Evolutionary conservation across 2,329 filamentous ascomycete species (phyloP), one percentile per base, ranked within the genome.

Genomic region (Juglanconis sp.): DNA sequence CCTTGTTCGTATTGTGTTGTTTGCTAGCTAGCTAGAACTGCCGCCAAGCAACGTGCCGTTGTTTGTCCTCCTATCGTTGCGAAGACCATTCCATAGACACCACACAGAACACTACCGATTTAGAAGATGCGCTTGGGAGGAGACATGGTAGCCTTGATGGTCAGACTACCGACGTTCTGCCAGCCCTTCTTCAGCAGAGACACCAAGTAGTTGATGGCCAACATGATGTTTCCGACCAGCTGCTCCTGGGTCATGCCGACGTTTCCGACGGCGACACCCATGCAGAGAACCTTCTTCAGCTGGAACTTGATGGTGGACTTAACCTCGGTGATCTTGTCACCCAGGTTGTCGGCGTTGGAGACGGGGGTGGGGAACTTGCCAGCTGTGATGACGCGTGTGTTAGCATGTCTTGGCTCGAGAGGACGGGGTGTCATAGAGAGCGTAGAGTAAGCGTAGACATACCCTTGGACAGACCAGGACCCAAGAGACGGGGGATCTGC

Each of bases 271-370:
- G 95, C 95, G 78, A 98, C 94, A 90, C 94, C 95, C 88, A 99
- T 93, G 87, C 95, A 99, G 72, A 99, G 87, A 79, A 99, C 95
- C 91, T 99, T 99, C 92, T 99, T 99, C 76, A 99, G 87, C 88
- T 99, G 93, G 90, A 99, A 99, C 90, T 99, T 99, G 90, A 99
- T 98, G 81, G 95, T 99, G 73, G 92, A 96, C 90, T 97, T 98
- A 87, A 99, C 94, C 80, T 99, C 95, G 83, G 85, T 96, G 86
- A 98, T 92, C 89, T 96, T 97, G 86, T 82, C 87, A 78, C 82
- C 85, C 70, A 99, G 88, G 79, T 98, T 94, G 77, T 99, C 95
- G 79, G 85, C 79, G 90, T 99, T 95, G 68, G 93, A 97, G 82
- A 99, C 91, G 70, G 95, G 95, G 68, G 94, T 96, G 67, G 95